Conservation (phyloP, 1,139 yeast genomes). For the Kodamaea alishanica region DNA sequence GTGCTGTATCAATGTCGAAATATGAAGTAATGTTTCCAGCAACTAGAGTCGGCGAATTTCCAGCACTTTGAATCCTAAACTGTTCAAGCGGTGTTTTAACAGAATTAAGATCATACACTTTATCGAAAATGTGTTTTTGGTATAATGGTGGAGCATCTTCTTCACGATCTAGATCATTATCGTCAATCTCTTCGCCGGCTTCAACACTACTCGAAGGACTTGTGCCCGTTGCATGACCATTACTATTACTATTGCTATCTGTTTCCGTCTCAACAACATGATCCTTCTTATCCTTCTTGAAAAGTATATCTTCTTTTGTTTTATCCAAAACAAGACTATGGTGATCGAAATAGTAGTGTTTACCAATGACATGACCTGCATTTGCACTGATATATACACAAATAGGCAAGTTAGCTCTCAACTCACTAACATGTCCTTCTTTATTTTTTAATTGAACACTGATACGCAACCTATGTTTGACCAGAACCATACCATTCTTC, state of each 20-base stretch:
- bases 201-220: slow-evolving; percentile 11
- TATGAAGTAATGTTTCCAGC: slow-evolving; percentile 21
- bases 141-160: slow-evolving; percentile 43
- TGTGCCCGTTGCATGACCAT: neutral
- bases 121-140: slow-evolving; percentile 36
- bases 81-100: slow-evolving; percentile 42
- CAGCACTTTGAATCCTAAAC: slow-evolving; percentile 24
- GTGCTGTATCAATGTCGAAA: slow-evolving; percentile 19
- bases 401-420: slow-evolving; percentile 65
- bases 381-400: slow-evolving; percentile 55
- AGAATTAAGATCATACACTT: slow-evolving; percentile 32
- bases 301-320: slow-evolving; percentile 34
- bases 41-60: slow-evolving; percentile 20
- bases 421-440: slow-evolving; percentile 64
- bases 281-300: slow-evolving; percentile 27
- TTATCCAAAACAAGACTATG: slow-evolving; percentile 43
- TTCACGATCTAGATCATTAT: slow-evolving; percentile 27
- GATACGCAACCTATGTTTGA: slow-evolving; percentile 59
- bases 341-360: slow-evolving; percentile 50
- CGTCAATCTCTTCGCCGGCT: slow-evolving; percentile 16
- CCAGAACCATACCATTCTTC: slow-evolving; percentile 46
- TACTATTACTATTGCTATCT: neutral
- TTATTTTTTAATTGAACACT: slow-evolving; percentile 54
- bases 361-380: slow-evolving; percentile 47
- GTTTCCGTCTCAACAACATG: slow-evolving; percentile 4